phyloP scores from a whole-genome alignment of 768 basidiomycete genomes.

The Leccinum barrowsii region DNA sequence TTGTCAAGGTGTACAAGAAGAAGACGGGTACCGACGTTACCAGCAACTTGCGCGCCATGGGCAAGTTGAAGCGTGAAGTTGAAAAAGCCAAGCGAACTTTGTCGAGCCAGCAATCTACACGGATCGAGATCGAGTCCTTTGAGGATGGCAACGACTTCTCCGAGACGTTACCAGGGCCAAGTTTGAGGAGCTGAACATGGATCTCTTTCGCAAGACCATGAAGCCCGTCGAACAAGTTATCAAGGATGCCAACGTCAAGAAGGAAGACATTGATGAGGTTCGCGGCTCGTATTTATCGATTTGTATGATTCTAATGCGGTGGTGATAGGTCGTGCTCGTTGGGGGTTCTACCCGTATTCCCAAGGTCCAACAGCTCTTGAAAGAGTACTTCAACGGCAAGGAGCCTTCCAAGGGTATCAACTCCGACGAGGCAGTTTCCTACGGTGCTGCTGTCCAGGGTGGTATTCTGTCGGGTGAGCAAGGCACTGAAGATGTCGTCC shows the following conservation, averaged over 20 bases:
- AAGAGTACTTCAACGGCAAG: constrained; percentile 95
- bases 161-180: constrained; percentile 96
- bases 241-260: constrained; percentile 97
- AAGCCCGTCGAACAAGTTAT: constrained; percentile 98
- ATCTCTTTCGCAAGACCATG: constrained; percentile 99
- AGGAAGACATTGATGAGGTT: constrained; percentile 92
- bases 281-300: constrained; percentile 7
- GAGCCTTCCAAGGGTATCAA: constrained; percentile 99
- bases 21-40: constrained; percentile 84
- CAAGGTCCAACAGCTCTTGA: constrained; percentile 97
- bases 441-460: constrained; percentile 98
- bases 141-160: constrained; percentile 97
- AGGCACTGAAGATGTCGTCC: constrained; percentile 84
- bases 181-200: constrained; percentile 98
- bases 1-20: constrained; percentile 88
- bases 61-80: constrained; percentile 90
- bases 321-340: constrained; percentile 72
- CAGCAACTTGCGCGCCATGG: constrained; percentile 77
- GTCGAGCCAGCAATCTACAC: constrained; percentile 84
- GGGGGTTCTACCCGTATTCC: constrained; percentile 99
- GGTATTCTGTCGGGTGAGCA: constrained; percentile 96
- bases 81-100: constrained; percentile 95
- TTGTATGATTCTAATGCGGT: background rate
- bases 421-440: constrained; percentile 98
- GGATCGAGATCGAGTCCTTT: constrained; percentile 94